phyloP scores from a whole-genome alignment of 495 filamentous ascomycete genomes.

The Annulohypoxylon maeteangense region DNA sequence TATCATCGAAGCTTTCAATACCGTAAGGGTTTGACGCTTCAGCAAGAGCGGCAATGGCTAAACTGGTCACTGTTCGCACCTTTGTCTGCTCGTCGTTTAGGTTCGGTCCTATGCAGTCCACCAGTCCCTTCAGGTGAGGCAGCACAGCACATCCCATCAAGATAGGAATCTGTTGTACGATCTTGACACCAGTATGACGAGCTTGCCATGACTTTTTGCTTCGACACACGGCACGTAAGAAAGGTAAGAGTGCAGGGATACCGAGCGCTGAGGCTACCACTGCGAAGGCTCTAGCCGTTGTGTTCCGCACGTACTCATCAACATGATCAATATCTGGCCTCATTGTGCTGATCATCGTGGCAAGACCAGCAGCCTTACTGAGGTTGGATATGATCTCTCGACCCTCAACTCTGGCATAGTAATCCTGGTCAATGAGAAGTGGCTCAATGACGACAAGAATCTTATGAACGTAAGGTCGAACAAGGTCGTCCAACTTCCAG shows the following conservation, averaged over 20 bases:
- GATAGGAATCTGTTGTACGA: constrained; percentile 99
- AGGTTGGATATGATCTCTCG: constrained; percentile 99
- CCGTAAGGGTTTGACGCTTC: constrained; percentile 98
- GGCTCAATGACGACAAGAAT: constrained; percentile 99
- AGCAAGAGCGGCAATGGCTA: constrained; percentile 94
- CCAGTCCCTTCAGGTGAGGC: constrained; percentile 93
- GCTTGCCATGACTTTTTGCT: constrained; percentile 99
- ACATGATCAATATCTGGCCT: constrained; percentile 98
- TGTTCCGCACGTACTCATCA: constrained; percentile 99
- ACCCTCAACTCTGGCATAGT: constrained; percentile 98
- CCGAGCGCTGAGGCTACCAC: constrained; percentile 97
- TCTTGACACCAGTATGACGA: constrained; percentile 98
- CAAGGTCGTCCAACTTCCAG: constrained; percentile 97
- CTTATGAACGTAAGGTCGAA: constrained; percentile 96
- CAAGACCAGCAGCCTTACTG: constrained; percentile 94
- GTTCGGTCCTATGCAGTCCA: constrained; percentile 95
- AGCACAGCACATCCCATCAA: constrained; percentile 98
- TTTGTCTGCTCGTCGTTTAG: constrained; percentile 98
- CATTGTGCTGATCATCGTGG: constrained; percentile 99
- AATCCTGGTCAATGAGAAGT: constrained; percentile 97
- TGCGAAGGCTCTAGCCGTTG: constrained; percentile 95
- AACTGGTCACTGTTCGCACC: constrained; percentile 92
- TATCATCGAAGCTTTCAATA: constrained; percentile 98
- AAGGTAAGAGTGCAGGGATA: constrained; percentile 93
- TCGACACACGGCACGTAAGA: constrained; percentile 92